phyloP scores from a whole-genome alignment of 106 monocot species.

The Phalaenopsis equestris region DNA sequence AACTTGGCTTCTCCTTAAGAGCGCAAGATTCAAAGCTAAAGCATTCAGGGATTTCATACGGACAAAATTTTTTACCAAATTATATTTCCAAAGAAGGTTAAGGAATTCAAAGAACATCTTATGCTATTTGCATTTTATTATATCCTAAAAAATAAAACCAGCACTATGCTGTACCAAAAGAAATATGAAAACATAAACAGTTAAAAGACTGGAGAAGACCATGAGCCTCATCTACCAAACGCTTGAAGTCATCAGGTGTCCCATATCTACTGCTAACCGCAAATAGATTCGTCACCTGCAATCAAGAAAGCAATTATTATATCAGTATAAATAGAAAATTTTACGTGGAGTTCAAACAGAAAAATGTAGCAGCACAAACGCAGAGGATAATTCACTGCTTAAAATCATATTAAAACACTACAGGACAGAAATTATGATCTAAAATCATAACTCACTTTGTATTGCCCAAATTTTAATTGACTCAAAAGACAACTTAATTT shows the following conservation, averaged over 20 bases:
- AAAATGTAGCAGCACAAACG: neutral
- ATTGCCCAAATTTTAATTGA: too few relatives aligned
- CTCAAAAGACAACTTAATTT: too few relatives aligned
- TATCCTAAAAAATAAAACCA: neutral
- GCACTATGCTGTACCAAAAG: neutral
- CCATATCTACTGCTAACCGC: slow-evolving; percentile 99
- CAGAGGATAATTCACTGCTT: too few relatives aligned
- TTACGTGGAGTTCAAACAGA: neutral
- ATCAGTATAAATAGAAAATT: neutral
- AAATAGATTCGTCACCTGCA: slow-evolving; percentile 96
- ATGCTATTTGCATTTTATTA: neutral
- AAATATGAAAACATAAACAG: neutral
- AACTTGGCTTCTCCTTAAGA: neutral
- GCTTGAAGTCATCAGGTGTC: slow-evolving; percentile 95
- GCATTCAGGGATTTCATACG: neutral
- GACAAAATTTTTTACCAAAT: neutral
- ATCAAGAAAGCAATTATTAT: neutral
- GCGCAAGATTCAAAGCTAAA: neutral
- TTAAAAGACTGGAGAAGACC: slow-evolving; percentile 31
- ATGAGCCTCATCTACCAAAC: slow-evolving; percentile 92
- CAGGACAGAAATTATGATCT: too few relatives aligned
- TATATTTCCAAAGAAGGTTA: neutral
- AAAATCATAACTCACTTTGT: too few relatives aligned
- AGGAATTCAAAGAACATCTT: neutral
- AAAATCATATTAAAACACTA: too few relatives aligned